phyloP scores from a whole-genome alignment of 2,329 filamentous ascomycete genomes.

The Cercospora berteroae region DNA sequence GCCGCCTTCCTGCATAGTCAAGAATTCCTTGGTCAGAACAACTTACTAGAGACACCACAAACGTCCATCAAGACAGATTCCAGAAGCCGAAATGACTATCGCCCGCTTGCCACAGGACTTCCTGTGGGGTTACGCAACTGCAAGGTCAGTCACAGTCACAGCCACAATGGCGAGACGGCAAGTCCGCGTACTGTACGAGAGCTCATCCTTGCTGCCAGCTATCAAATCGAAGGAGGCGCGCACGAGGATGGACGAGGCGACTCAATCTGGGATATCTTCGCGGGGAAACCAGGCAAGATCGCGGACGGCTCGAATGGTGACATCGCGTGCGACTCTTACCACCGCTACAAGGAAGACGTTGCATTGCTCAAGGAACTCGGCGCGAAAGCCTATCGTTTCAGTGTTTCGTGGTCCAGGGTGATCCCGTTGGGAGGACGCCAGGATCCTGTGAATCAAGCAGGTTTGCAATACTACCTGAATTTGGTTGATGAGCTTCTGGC shows the following conservation, averaged over 20 bases:
- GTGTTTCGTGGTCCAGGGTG: constrained; percentile 77
- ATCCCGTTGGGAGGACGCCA: constrained; percentile 81
- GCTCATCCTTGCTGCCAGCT: constrained; percentile 51
- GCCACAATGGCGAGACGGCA: constrained; percentile 33
- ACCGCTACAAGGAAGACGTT: constrained; percentile 74
- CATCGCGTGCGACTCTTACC: constrained; percentile 83
- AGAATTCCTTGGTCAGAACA: background rate
- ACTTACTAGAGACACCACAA: background rate
- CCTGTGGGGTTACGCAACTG: constrained; percentile 77
- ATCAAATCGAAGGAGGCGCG: constrained; percentile 79
- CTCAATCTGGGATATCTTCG: constrained; percentile 91
- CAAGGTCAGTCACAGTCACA: constrained; percentile 52
- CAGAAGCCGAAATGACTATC: constrained; percentile 21
- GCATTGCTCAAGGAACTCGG: constrained; percentile 71
- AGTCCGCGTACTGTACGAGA: background rate
- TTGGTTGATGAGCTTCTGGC: constrained; percentile 75
- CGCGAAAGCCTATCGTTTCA: constrained; percentile 77
- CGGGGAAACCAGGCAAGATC: constrained; percentile 75
- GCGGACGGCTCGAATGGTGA: constrained; percentile 72
- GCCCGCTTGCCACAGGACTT: constrained; percentile 40
- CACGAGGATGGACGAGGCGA: constrained; percentile 74
- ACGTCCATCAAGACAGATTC: background rate
- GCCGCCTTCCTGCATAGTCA: background rate
- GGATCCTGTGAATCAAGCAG: constrained; percentile 76
- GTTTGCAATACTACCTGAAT: constrained; percentile 73